Percentiles rank a stretch among this genome's conserved stretches.
Evolutionary conservation across 2,329 filamentous ascomycete species (phyloP).

Genomic region (Moelleriella libera): DNA sequence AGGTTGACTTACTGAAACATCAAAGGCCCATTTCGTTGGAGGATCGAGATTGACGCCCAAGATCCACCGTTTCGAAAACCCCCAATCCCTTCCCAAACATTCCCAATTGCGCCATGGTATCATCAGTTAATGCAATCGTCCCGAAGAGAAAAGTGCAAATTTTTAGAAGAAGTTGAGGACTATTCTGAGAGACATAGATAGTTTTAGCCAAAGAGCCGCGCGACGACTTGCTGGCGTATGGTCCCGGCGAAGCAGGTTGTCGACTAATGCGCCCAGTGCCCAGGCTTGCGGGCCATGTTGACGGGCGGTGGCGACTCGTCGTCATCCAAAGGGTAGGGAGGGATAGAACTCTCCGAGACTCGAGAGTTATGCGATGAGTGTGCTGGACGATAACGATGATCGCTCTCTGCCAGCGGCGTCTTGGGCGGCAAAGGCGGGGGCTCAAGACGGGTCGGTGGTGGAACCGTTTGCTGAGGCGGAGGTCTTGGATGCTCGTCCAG

Average conservation of each 20-base stretch:
- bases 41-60: no score
- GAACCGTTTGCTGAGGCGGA: conserved; percentile 16
- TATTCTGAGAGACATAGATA: no score
- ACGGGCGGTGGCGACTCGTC: conserved; percentile 73
- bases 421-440: conserved; percentile 67
- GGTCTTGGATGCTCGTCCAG: conserved; percentile 41
- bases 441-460: conserved; percentile 27
- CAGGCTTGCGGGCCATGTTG: conserved; percentile 77
- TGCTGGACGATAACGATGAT: conserved; percentile 10
- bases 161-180: not conserved
- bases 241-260: no score
- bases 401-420: conserved; percentile 48
- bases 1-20: no score
- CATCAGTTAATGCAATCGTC: not conserved
- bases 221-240: no score
- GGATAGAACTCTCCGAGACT: conserved; percentile 22
- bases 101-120: not conserved
- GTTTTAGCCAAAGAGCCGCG: no score
- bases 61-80: no score
- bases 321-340: conserved; percentile 69
- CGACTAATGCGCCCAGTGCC: conserved; percentile 32
- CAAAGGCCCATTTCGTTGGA: no score
- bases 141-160: not conserved
- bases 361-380: conserved; percentile 14
- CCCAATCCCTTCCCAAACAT: not conserved